A percentile compares a stretch with the other conserved stretches of the same genome.
Conservation (phyloP, 306 rosid species). For the Hippophae rhamnoides region DNA sequence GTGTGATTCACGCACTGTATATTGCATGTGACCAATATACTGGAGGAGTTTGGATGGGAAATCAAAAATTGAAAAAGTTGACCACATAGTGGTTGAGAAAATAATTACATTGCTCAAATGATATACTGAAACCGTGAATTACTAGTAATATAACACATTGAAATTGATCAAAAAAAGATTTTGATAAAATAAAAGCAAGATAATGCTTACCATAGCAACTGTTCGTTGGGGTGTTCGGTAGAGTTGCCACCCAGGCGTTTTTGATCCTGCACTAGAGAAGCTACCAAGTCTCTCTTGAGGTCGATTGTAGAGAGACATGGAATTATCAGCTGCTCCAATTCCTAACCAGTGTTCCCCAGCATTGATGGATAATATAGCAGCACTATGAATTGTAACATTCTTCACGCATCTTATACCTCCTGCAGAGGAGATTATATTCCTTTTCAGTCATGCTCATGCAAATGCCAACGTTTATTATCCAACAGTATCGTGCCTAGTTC, state of each 20-base stretch:
- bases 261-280: constrained; percentile 64
- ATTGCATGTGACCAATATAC: no score
- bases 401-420: constrained; percentile 82
- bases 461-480: no score
- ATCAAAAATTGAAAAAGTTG: no score
- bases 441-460: not conserved
- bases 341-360: constrained; percentile 99
- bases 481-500: no score
- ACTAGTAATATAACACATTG: no score
- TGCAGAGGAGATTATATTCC: constrained; percentile 21
- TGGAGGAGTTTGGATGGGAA: no score
- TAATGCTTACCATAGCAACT: constrained; percentile 67
- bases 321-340: constrained; percentile 96
- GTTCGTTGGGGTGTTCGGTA: constrained; percentile 93
- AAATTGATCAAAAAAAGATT: not conserved
- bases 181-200: constrained; percentile 8
- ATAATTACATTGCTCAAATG: no score
- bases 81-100: no score
- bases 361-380: constrained; percentile 77
- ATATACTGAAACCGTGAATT: no score
- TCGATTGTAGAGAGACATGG: constrained; percentile 91
- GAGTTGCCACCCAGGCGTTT: constrained; percentile 92
- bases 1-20: no score
- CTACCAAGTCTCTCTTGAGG: constrained; percentile 96
- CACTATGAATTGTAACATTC: constrained; percentile 77